Evolutionary conservation across 306 rosid species (phyloP), one percentile per base, ranked within the genome.

Genomic region (Coriaria nepalensis): DNA sequence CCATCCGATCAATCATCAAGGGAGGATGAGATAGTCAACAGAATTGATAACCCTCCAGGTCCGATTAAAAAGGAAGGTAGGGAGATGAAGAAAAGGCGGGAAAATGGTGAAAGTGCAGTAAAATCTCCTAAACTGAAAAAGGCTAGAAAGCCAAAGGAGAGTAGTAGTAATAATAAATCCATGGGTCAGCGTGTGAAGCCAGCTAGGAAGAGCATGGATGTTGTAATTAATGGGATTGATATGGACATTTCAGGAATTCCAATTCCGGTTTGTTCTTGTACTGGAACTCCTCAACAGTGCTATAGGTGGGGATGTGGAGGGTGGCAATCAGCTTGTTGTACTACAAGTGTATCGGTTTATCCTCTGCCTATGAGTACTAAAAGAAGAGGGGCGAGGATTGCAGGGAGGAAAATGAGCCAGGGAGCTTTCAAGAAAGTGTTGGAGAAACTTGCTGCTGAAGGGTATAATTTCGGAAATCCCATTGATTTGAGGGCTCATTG

Each of bases 251-350:
- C 96, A 0, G 82, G 94, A 32, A 79, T 92, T 46, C 96, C 98
- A 4, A 92, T 85, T 52, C 98, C 98, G 0, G 83, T 86, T 53
- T 92, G 98, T 69, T 82, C 98, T 0, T 92, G 98, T 70, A 92
- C 98, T 4, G 98, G 96, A 43, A 2, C 71, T 9, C 78, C 96
- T 57, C 96, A 86, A 62, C 98, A 92, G 52, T 92, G 98, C 61
- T 92, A 92, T 35, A 69, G 93, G 53, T 92, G 98, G 98, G 98
- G 98, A 6, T 92, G 96, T 49, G 98, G 98, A 35, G 98, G 98
- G 7, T 92, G 98, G 98, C 98, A 92, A 49, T 92, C 96, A 33
- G 94, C 98, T 8, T 92, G 98, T 52, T 92, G 96, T 56, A 92
- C 96, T 14, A 92, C 98, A 6, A 87, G 78, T 36, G 74, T 92